Evolutionary conservation across 805 yeast genomes (phyloP).

Genomic region (Lachancea meyersii): DNA sequence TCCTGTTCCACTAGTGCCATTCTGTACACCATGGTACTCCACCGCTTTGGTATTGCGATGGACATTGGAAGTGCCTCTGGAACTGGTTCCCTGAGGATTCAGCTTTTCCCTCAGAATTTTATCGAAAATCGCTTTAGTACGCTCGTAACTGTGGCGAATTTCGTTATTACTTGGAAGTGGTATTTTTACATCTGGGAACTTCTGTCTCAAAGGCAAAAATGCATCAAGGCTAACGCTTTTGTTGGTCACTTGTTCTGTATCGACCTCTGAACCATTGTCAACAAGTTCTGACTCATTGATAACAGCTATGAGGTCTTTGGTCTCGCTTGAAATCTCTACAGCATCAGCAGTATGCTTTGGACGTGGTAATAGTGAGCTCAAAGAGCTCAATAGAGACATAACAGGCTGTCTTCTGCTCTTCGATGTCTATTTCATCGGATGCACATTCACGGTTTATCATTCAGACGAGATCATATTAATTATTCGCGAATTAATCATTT

Average conservation of each 20-base stretch:
- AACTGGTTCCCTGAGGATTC: slow-evolving; percentile 24
- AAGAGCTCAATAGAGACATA: slow-evolving; percentile 7
- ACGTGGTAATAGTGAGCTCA: slow-evolving; percentile 22
- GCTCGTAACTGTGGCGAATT: slow-evolving; percentile 41
- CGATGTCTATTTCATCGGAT: neutral
- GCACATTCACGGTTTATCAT: no score
- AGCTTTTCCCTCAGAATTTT: slow-evolving; percentile 42
- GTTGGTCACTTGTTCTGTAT: neutral
- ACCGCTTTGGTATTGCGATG: slow-evolving; percentile 23
- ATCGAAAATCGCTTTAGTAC: slow-evolving; percentile 53
- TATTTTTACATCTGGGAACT: slow-evolving; percentile 34
- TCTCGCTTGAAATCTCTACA: neutral
- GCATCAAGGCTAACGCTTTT: slow-evolving; percentile 41
- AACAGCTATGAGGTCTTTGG: slow-evolving; percentile 1
- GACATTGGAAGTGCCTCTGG: neutral
- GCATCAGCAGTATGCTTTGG: slow-evolving; percentile 14
- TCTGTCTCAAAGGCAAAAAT: slow-evolving; percentile 55
- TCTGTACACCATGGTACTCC: slow-evolving; percentile 39
- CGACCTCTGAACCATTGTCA: slow-evolving; percentile 1
- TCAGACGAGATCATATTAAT: no score
- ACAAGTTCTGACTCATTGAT: neutral
- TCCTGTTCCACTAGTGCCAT: slow-evolving; percentile 37
- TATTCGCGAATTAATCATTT: no score
- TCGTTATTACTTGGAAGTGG: slow-evolving; percentile 44
- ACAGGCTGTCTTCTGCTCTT: neutral